phyloP scores from a whole-genome alignment of 75 land plant genomes.

The Gnetum montanum region DNA sequence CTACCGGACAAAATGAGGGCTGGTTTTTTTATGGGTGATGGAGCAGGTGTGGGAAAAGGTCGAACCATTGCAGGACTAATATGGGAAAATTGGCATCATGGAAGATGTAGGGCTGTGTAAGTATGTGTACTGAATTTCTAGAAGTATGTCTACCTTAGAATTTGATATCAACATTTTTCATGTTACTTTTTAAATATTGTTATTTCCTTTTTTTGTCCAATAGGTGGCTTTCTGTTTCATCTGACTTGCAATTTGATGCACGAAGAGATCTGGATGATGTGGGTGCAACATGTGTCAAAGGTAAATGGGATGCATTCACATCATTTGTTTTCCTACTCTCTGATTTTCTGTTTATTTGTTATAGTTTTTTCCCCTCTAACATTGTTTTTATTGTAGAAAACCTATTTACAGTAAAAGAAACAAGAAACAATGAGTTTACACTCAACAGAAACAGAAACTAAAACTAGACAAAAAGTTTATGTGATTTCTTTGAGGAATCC shows the following conservation, averaged over 20 bases:
- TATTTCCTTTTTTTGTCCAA: conserved; percentile 3
- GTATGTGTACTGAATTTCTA: conserved; percentile 11
- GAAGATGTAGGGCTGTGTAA: conserved; percentile 74
- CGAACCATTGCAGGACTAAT: conserved; percentile 94
- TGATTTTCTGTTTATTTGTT: not conserved
- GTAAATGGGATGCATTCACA: conserved; percentile 29
- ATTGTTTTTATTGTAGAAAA: no score
- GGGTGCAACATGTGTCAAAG: conserved; percentile 68
- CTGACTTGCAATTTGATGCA: conserved; percentile 94
- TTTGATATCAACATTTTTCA: conserved; percentile 2
- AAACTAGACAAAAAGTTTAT: no score
- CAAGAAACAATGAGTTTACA: no score
- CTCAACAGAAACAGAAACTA: no score
- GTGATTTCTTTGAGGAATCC: no score
- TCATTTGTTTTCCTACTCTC: no score
- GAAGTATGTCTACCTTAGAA: not conserved
- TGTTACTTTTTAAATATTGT: conserved; percentile 1
- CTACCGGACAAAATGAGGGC: conserved; percentile 67
- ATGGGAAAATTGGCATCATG: conserved; percentile 96
- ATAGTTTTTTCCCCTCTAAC: not conserved
- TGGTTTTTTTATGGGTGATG: conserved; percentile 97
- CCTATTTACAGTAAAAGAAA: no score
- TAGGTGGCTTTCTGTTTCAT: conserved; percentile 95
- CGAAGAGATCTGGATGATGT: conserved; percentile 94
- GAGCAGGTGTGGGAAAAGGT: conserved; percentile 98